Evolutionary conservation across 495 filamentous ascomycete genomes (phyloP).

Genomic region (Penicillium maclennaniae): DNA sequence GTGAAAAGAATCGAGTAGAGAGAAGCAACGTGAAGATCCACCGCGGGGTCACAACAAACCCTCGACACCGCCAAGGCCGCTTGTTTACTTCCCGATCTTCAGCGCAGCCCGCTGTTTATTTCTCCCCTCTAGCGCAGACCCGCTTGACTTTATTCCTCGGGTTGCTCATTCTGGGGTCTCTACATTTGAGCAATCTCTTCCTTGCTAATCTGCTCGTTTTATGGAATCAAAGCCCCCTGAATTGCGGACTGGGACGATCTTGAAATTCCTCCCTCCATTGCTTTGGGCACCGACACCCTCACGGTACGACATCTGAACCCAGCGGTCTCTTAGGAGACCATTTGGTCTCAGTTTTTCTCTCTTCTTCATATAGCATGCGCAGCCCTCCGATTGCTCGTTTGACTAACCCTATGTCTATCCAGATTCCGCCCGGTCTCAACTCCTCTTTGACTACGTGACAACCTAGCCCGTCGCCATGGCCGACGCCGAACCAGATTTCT

Average conservation of each 20-base stretch:
- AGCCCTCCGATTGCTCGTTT: not conserved
- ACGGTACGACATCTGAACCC: slow-evolving; percentile 8
- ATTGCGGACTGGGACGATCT: slow-evolving; percentile 11
- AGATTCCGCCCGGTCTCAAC: slow-evolving; percentile 1
- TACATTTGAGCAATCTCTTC: not conserved
- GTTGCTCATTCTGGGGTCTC: not conserved
- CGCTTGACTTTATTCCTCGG: not conserved
- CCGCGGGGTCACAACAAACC: slow-evolving; percentile 30
- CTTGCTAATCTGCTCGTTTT: not conserved
- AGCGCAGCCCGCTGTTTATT: slow-evolving; percentile 22
- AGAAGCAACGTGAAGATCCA: slow-evolving; percentile 16
- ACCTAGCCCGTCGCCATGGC: slow-evolving; percentile 36
- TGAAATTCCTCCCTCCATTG: slow-evolving; percentile 11
- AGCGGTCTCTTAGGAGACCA: not conserved
- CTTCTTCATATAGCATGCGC: not conserved
- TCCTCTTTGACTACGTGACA: not conserved
- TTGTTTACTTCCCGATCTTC: slow-evolving; percentile 32
- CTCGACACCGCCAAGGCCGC: slow-evolving; percentile 27
- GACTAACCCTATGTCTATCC: not conserved
- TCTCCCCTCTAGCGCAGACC: slow-evolving; percentile 4
- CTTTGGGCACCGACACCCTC: slow-evolving; percentile 25
- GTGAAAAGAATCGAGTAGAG: not conserved
- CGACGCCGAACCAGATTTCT: slow-evolving; percentile 75
- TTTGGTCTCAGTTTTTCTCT: not conserved
- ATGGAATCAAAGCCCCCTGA: slow-evolving; percentile 2